These are phyloP conservation scores for Rhypophila decipiens DNA, from an alignment of 495 filamentous ascomycete species.

Conservation along the genomic window DNA sequence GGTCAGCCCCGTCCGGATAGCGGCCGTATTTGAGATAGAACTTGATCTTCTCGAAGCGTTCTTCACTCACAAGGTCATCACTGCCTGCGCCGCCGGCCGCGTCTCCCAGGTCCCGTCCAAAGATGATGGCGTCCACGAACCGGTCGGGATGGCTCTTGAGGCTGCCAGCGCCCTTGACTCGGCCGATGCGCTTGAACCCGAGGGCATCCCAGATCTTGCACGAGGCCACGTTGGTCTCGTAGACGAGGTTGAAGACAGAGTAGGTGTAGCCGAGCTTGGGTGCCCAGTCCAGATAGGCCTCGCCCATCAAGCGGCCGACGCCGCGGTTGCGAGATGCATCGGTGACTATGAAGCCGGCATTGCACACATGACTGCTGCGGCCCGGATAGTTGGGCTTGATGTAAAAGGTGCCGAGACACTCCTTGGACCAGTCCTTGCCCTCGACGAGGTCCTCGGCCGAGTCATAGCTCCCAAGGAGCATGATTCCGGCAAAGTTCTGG, in stretches of 20 bases:
- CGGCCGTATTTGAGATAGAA: conserved; percentile 94
- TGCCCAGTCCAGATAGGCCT: conserved; percentile 91
- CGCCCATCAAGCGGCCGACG: conserved; percentile 88
- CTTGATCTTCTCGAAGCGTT: conserved; percentile 96
- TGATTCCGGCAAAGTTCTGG: conserved; percentile 87
- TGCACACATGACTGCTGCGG: conserved; percentile 92
- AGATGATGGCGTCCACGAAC: conserved; percentile 92
- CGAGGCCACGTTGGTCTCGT: conserved; percentile 94
- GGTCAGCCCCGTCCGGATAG: conserved; percentile 88
- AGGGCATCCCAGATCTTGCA: conserved; percentile 94
- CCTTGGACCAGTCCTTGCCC: conserved; percentile 73
- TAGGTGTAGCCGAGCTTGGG: conserved; percentile 92
- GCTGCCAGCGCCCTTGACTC: conserved; percentile 80
- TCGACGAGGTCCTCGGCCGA: conserved; percentile 51
- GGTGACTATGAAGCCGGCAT: conserved; percentile 90
- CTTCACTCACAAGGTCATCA: conserved; percentile 88
- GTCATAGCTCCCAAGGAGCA: conserved; percentile 77
- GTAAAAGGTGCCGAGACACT: conserved; percentile 91
- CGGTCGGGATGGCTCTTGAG: conserved; percentile 74
- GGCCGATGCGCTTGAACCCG: conserved; percentile 96
- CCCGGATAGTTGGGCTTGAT: conserved; percentile 98
- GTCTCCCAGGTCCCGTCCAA: conserved; percentile 70
- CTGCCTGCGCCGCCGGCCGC: conserved; percentile 40
- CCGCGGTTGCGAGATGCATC: conserved; percentile 83
- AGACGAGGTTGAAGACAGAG: conserved; percentile 96